These are phyloP conservation scores for Trichoderma sp. DNA, from an alignment of 2,329 filamentous ascomycete genomes.

Conservation along the genomic window DNA sequence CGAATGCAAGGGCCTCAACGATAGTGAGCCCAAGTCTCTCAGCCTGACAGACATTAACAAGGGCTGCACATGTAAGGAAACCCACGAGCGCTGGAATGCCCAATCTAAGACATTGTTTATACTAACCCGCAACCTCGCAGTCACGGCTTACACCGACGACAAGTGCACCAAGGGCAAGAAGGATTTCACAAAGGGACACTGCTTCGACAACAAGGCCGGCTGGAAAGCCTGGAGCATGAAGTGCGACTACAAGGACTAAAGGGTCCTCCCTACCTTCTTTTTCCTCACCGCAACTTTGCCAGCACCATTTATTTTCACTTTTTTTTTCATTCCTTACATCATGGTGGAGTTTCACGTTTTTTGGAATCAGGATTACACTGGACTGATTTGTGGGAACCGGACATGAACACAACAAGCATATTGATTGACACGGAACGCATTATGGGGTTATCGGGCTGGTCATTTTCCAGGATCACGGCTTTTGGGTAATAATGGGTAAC, in stretches of 20 bases:
- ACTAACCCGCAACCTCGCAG: constrained; percentile 10
- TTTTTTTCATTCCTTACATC: neutral
- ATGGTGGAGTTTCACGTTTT: constrained; percentile 4
- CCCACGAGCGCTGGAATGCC: neutral
- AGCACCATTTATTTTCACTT: neutral
- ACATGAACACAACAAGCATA: neutral
- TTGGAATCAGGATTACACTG: neutral
- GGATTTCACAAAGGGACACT: neutral
- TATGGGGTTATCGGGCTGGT: neutral
- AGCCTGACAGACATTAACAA: constrained; percentile 22
- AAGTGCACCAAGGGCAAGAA: constrained; percentile 14
- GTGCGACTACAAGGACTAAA: constrained; percentile 22
- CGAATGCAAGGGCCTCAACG: constrained; percentile 27
- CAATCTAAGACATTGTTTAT: neutral
- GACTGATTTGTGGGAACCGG: constrained; percentile 6
- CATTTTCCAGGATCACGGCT: neutral
- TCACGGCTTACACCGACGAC: constrained; percentile 23
- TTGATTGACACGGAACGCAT: constrained; percentile 1
- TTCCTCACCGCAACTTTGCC: constrained; percentile 2
- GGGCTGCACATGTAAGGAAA: constrained; percentile 26
- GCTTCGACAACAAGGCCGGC: neutral
- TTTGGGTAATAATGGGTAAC: neutral
- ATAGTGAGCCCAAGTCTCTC: constrained; percentile 24
- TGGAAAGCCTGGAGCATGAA: constrained; percentile 23
- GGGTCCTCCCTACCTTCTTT: neutral